phyloP scores from a whole-genome alignment of 768 basidiomycete genomes.

The Leucocoprinus birnbaumii region DNA sequence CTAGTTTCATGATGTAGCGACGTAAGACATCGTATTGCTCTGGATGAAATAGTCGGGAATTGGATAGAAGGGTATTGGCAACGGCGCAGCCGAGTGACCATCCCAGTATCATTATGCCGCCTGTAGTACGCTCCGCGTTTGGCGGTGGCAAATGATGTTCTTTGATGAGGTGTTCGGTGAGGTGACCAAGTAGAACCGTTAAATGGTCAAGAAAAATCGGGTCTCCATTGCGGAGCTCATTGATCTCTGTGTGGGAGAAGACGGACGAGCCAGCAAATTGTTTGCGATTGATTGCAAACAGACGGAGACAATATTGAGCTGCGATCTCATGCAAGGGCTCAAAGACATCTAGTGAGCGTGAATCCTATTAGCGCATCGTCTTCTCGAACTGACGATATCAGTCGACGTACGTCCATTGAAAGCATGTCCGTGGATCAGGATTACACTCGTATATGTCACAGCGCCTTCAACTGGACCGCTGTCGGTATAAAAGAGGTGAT shows the following conservation, averaged over 20 bases:
- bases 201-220: conserved; percentile 24
- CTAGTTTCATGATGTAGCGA: conserved; percentile 26
- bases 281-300: conserved; percentile 26
- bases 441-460: conserved; percentile 31
- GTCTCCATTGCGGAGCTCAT: conserved; percentile 22
- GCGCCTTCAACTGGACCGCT: conserved; percentile 27
- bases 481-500: conserved; percentile 29
- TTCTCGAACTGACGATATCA: too few species aligned
- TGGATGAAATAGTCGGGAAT: conserved; percentile 19
- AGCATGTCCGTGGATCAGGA: conserved; percentile 31
- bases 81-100: conserved; percentile 35
- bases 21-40: conserved; percentile 22
- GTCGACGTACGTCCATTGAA: conserved; percentile 28
- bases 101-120: conserved; percentile 35
- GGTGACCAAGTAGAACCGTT: conserved; percentile 21
- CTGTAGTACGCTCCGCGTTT: conserved; percentile 21
- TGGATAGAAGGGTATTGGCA: conserved; percentile 25
- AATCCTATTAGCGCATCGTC: too few species aligned
- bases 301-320: conserved; percentile 22
- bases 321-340: conserved; percentile 21
- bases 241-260: conserved; percentile 30
- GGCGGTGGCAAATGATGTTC: conserved; percentile 23
- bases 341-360: conserved; percentile 18
- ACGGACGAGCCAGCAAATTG: conserved; percentile 31
- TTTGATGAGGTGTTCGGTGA: conserved; percentile 27